phyloP scores from a whole-genome alignment of 305 asterid genomes.

The Fraxinus velutina region DNA sequence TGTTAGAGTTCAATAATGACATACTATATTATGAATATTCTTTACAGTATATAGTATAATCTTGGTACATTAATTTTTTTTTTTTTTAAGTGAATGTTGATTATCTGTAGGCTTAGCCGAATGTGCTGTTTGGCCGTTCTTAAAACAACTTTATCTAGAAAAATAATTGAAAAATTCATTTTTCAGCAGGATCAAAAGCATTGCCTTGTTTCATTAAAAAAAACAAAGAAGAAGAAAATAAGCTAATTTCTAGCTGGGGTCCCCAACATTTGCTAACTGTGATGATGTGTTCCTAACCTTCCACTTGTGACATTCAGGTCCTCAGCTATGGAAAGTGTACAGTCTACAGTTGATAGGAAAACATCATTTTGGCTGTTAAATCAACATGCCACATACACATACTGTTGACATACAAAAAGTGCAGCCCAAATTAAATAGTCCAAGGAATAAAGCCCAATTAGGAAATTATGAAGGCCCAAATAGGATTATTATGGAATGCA shows the following conservation, averaged over 20 bases:
- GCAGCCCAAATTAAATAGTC: too few species aligned
- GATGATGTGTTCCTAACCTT: not conserved
- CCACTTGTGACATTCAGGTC: not conserved
- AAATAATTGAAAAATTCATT: not conserved
- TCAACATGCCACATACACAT: not conserved
- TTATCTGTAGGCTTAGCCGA: not conserved
- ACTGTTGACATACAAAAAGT: too few species aligned
- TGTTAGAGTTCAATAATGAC: not conserved
- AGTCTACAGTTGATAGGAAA: not conserved
- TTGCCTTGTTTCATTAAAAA: not conserved
- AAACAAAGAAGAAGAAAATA: not conserved
- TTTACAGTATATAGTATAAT: not conserved
- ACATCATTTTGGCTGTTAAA: not conserved
- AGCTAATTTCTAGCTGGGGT: not conserved
- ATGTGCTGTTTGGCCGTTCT: not conserved
- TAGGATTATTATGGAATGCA: too few species aligned
- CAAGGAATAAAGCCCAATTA: too few species aligned
- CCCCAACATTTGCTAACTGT: not conserved
- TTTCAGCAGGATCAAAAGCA: not conserved
- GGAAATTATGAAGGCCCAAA: too few species aligned
- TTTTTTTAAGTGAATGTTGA: not conserved
- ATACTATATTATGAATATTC: not conserved
- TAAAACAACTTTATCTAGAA: not conserved
- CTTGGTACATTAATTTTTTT: not conserved
- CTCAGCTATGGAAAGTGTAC: not conserved